Evolutionary conservation across 2,329 filamentous ascomycete species (phyloP), one percentile per base, ranked within the genome.

Genomic region (Penicillium sclerotigenum): DNA sequence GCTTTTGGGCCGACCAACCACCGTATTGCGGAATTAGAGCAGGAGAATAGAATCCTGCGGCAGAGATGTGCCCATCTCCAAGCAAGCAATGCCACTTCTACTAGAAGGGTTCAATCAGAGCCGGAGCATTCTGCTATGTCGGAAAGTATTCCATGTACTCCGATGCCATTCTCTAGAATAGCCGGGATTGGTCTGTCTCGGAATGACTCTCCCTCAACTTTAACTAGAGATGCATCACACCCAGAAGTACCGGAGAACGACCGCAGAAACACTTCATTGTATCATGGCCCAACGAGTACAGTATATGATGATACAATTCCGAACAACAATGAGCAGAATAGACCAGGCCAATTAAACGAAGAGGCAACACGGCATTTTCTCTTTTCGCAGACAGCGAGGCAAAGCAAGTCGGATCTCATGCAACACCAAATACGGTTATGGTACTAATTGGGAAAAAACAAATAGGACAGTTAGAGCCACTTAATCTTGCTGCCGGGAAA

Each of bases 391-490:
- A 66, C 67, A 18, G 61, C 66, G 3, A 67, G 63, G 45, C 64
- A 62, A 43, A 61, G 59, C 65, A 59, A 50, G 60, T 52, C 18
- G 51, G 53, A 31, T 40, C 55, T 28, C n/a, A 38, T n/a, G 49
- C 20, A 24, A 47, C 20, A 11, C 45, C 31, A 20, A 43, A 29
- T 18, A 9, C 22, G 43, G 2, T 47, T 42, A 38, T 49, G 31
- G 6, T 47, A 18, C 53, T 52, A 34, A 57, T 16, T 14, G 1
- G 14, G n/a, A 5, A n/a, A 42, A 10, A n/a, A n/a, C 37, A 10
- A n/a, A 50, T 33, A 70, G 68, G 79, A 61, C 81, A 83, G 54
- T 67, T 82, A 10, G 81, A 83, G 54, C 71, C 73, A 0, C 68
- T 82, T 52, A 78, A 83, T 58, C 72, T 78, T 37, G 69, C 74